Evolutionary conservation across 768 basidiomycete genomes (phyloP).

Genomic region (Leccinum obscurum): DNA sequence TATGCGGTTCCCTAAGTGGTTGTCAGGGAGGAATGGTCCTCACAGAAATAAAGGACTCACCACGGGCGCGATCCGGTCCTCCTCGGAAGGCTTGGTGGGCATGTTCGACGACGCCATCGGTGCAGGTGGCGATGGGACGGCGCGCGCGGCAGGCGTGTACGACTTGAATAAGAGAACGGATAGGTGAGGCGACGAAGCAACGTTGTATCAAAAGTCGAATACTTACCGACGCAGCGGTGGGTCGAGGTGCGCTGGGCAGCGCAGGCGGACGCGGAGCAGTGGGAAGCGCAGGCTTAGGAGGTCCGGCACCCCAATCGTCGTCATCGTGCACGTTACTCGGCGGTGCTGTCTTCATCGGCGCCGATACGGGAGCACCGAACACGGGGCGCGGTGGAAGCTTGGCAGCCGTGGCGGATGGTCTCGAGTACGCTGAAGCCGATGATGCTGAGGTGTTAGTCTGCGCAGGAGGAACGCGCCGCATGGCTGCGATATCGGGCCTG

Average conservation of each 20-base stretch:
- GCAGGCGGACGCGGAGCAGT: constrained; percentile 50
- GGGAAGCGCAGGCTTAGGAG: constrained; percentile 42
- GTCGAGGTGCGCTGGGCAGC: constrained; percentile 42
- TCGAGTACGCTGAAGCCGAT: background rate
- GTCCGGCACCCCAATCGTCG: constrained; percentile 64
- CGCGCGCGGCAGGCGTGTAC: constrained; percentile 27
- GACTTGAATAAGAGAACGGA: constrained; percentile 12
- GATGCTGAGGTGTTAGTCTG: constrained; percentile 1
- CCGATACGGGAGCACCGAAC: constrained; percentile 44
- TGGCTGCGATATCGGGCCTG: constrained; percentile 62
- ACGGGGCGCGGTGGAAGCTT: constrained; percentile 48
- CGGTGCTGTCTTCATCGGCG: constrained; percentile 41
- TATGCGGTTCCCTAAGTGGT: constrained; percentile 70
- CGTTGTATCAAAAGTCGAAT: constrained; percentile 6
- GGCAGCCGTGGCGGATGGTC: background rate
- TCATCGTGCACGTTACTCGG: constrained; percentile 46
- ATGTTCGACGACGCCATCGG: constrained; percentile 46
- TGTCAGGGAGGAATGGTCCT: background rate
- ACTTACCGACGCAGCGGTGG: constrained; percentile 39
- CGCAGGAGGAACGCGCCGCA: constrained; percentile 48
- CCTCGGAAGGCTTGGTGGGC: constrained; percentile 68
- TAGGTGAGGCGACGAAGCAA: background rate
- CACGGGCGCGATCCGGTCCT: constrained; percentile 83
- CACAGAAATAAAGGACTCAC: constrained; percentile 27
- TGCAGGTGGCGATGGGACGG: constrained; percentile 34